Percentiles rank a stretch among this genome's conserved stretches.
Evolutionary conservation across 2,329 filamentous ascomycete species (phyloP).

Genomic region (Phoma sp.): DNA sequence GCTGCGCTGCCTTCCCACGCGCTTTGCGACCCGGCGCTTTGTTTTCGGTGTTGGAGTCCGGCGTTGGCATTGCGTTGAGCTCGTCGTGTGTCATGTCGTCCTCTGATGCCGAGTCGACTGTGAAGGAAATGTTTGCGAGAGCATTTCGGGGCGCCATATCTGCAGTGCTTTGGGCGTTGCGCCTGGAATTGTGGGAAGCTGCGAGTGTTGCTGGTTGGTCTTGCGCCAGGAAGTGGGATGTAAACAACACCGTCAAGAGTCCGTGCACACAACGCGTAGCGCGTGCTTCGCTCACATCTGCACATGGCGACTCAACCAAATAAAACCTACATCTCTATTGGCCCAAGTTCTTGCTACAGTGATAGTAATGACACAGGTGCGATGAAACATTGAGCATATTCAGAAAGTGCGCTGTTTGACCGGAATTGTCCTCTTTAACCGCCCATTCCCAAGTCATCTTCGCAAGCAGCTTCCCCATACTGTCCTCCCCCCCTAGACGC

Average conservation of each 20-base stretch:
- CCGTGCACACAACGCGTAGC: constrained; percentile 5
- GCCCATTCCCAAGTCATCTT: constrained; percentile 26
- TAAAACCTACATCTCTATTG: too few species aligned
- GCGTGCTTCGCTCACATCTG: constrained; percentile 3
- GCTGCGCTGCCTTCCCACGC: constrained; percentile 41
- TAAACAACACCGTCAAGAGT: constrained; percentile 16
- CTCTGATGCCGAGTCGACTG: constrained; percentile 51
- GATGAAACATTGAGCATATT: too few species aligned
- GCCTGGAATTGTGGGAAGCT: constrained; percentile 1
- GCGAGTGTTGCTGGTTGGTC: constrained; percentile 11
- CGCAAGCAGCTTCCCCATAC: constrained; percentile 48
- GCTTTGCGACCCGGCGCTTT: constrained; percentile 44
- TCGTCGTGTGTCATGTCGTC: constrained; percentile 50
- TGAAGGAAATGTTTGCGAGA: constrained; percentile 47
- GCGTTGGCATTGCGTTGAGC: constrained; percentile 46
- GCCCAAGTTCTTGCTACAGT: too few species aligned
- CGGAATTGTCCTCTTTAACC: too few species aligned
- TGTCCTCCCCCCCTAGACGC: constrained; percentile 55
- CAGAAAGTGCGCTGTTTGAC: too few species aligned
- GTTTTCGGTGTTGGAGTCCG: constrained; percentile 53
- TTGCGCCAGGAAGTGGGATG: constrained; percentile 13
- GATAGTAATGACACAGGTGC: too few species aligned
- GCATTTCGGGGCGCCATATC: constrained; percentile 45
- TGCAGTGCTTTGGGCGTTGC: constrained; percentile 3
- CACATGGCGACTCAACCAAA: too few species aligned